phyloP scores from a whole-genome alignment of 192 early-diverging fungal species.

The Spizellomyces sp. region DNA sequence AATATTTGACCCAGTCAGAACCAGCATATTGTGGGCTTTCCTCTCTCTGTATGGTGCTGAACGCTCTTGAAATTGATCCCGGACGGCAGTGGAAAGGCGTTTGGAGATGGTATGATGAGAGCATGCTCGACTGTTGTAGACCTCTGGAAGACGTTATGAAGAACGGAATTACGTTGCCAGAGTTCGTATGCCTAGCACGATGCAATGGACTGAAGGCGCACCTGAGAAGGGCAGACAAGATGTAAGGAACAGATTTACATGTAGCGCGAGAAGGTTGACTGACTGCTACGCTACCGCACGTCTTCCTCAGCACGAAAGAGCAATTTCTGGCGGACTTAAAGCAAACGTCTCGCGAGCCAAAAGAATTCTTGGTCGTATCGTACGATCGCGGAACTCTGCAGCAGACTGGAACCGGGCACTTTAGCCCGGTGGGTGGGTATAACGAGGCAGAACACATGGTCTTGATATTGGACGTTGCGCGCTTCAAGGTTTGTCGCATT shows the following conservation, averaged over 20 bases:
- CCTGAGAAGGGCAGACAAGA: conserved; percentile 28
- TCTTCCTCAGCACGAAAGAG: conserved; percentile 26
- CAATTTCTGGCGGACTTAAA: conserved; percentile 38
- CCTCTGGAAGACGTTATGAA: conserved; percentile 41
- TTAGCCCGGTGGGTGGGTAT: conserved; percentile 36
- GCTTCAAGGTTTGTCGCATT: conserved; percentile 39
- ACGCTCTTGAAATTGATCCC: conserved; percentile 51
- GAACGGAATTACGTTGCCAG: conserved; percentile 40
- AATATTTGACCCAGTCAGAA: conserved; percentile 47
- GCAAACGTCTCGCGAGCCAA: conserved; percentile 26
- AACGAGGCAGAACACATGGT: conserved; percentile 38
- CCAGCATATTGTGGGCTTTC: conserved; percentile 49
- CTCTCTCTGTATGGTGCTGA: conserved; percentile 47
- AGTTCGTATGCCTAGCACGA: conserved; percentile 42
- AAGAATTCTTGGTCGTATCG: conserved; percentile 42
- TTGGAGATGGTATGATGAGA: conserved; percentile 54
- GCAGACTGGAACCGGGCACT: conserved; percentile 50
- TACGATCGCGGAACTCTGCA: conserved; percentile 40
- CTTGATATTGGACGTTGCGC: conserved; percentile 49
- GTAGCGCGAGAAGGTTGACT: not conserved
- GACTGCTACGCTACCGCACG: conserved; percentile 1
- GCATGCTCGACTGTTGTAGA: conserved; percentile 39
- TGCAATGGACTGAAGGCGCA: conserved; percentile 43
- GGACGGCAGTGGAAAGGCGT: conserved; percentile 44
- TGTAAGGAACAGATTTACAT: not conserved